phyloP scores from a whole-genome alignment of 768 basidiomycete genomes.

The Rhodosporidiobolus sp. region DNA sequence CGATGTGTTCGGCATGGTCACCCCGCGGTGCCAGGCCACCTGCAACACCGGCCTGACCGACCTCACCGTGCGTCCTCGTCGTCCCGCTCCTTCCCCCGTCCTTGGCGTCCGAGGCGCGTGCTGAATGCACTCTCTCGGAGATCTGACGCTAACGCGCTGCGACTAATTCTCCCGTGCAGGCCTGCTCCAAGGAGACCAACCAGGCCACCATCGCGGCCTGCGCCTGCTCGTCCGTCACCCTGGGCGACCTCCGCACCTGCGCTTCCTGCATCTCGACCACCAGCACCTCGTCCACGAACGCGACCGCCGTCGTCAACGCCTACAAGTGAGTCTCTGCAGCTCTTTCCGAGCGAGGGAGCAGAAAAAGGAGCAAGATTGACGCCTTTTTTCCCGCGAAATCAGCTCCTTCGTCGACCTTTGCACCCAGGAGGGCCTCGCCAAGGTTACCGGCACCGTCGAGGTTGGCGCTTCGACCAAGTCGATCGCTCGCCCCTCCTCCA shows the following conservation, averaged over 20 bases:
- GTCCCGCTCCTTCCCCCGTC: neutral
- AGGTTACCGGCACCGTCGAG: slow-evolving; percentile 33
- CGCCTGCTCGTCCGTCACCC: slow-evolving; percentile 29
- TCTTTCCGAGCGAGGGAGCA: no score
- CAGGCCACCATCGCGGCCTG: slow-evolving; percentile 31
- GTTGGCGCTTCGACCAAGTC: slow-evolving; percentile 26
- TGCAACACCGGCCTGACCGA: slow-evolving; percentile 11
- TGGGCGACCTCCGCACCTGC: slow-evolving; percentile 27
- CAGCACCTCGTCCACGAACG: neutral
- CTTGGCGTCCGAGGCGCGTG: neutral
- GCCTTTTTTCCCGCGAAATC: neutral
- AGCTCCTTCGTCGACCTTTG: slow-evolving; percentile 37
- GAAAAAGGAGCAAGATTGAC: no score
- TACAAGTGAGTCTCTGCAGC: slow-evolving; percentile 16
- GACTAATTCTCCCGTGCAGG: slow-evolving; percentile 10
- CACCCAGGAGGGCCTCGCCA: slow-evolving; percentile 31
- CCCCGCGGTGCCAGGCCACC: neutral
- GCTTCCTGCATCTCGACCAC: slow-evolving; percentile 30
- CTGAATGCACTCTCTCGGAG: neutral
- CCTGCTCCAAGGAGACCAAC: slow-evolving; percentile 10
- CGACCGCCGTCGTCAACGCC: slow-evolving; percentile 24
- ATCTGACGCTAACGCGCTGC: neutral
- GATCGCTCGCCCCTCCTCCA: slow-evolving; percentile 9
- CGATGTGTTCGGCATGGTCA: slow-evolving; percentile 12
- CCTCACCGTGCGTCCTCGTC: slow-evolving; percentile 12